These are phyloP conservation scores for Infundibulicybe gibba DNA, from an alignment of 768 basidiomycete genomes.

Conservation along the genomic window DNA sequence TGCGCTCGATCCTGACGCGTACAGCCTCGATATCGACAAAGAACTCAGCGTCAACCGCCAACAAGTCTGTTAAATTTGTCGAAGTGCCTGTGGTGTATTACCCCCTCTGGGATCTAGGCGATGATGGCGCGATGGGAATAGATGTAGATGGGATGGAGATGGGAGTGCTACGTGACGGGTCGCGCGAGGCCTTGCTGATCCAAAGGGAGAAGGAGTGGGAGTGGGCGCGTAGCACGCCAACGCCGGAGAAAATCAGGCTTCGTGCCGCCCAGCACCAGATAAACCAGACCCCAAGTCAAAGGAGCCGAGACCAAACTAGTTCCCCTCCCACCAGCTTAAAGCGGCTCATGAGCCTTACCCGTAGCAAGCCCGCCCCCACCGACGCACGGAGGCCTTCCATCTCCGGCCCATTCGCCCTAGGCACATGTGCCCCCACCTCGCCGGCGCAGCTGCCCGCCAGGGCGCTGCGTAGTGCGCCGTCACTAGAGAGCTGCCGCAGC, in stretches of 20 bases:
- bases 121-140: conserved; percentile 3
- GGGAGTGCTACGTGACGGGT: conserved; percentile 6
- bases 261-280: conserved; percentile 18
- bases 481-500: conserved; percentile 45
- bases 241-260: conserved; percentile 1
- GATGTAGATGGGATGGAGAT: conserved; percentile 8
- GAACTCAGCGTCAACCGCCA: conserved; percentile 16
- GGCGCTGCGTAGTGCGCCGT: conserved; percentile 32
- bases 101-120: conserved; percentile 5
- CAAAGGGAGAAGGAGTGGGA: conserved; percentile 12
- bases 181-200: conserved; percentile 4
- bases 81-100: conserved; percentile 63
- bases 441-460: neutral
- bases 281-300: neutral
- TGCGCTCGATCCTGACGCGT: conserved; percentile 46
- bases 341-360: conserved; percentile 29
- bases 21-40: conserved; percentile 34
- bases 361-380: conserved; percentile 9
- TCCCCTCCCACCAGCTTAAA: conserved; percentile 22
- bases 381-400: conserved; percentile 28
- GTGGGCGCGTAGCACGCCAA: too few relatives aligned
- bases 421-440: conserved; percentile 19
- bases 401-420: conserved; percentile 44
- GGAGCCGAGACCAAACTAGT: neutral
- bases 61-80: conserved; percentile 69